phyloP scores from a whole-genome alignment of 164 flowering plant genomes.

The Vitis vinifera region ASM3070453v1 NC_081814.1:7470501-7471000 shows the following conservation, averaged over 20 bases:
- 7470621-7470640: conserved; percentile 50
- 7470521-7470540: too few species aligned
- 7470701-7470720: conserved; percentile 75
- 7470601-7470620: background rate
- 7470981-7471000: background rate
- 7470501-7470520: background rate
- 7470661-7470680: conserved; percentile 87
- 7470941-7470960: too few species aligned
- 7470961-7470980: background rate
- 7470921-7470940: conserved; percentile 46
- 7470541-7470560: too few species aligned
- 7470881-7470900: conserved; percentile 66
- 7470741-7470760: background rate
- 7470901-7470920: conserved; percentile 93
- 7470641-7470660: conserved; percentile 58
- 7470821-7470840: conserved; percentile 91
- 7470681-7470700: conserved; percentile 76
- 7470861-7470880: conserved; percentile 75
- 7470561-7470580: background rate
- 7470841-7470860: conserved; percentile 89
- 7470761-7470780: background rate
- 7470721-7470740: conserved; percentile 9
- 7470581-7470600: background rate
- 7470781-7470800: background rate
- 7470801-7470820: conserved; percentile 78